These are phyloP conservation scores for Beauveria caledonica DNA, from an alignment of 2,329 filamentous ascomycete genomes.

Conservation along the genomic window DNA sequence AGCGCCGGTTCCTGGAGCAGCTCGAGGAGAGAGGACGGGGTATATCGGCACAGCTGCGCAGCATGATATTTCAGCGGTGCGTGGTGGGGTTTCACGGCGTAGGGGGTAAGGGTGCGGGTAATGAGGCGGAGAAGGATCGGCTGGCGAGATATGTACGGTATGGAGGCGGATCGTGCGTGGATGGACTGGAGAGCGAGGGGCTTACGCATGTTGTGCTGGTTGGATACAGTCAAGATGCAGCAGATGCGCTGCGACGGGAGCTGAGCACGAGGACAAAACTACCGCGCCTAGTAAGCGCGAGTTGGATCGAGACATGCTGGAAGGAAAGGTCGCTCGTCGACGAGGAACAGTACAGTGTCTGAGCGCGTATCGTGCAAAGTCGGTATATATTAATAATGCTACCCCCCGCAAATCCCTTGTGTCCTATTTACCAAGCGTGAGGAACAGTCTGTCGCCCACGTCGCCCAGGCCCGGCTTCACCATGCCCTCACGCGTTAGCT, in stretches of 20 bases:
- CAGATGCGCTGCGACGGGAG: constrained; percentile 32
- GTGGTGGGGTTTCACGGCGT: constrained; percentile 31
- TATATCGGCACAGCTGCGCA: constrained; percentile 38
- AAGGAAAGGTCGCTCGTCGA: constrained; percentile 68
- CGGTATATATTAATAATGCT: background rate
- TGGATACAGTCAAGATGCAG: constrained; percentile 29
- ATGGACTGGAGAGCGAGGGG: constrained; percentile 38
- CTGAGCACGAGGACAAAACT: constrained; percentile 41
- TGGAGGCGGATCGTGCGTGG: constrained; percentile 53
- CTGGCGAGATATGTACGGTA: constrained; percentile 57
- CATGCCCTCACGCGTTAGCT: constrained; percentile 75
- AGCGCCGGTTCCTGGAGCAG: constrained; percentile 40
- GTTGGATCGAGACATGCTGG: constrained; percentile 80
- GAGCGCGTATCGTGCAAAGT: background rate
- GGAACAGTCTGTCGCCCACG: constrained; percentile 80
- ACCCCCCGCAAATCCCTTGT: background rate
- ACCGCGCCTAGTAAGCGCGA: constrained; percentile 59
- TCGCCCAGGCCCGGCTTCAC: constrained; percentile 85
- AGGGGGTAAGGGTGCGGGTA: constrained; percentile 22
- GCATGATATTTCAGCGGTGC: constrained; percentile 44
- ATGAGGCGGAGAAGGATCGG: constrained; percentile 29
- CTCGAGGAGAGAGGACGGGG: constrained; percentile 49
- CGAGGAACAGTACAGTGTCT: constrained; percentile 54
- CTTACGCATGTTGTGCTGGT: constrained; percentile 62
- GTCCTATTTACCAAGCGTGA: constrained; percentile 69